A percentile compares a stretch with the other conserved stretches of the same genome.
Evolutionary conservation across 2,329 filamentous ascomycete species (phyloP).

Genomic region (Fusarium temperatum): DNA sequence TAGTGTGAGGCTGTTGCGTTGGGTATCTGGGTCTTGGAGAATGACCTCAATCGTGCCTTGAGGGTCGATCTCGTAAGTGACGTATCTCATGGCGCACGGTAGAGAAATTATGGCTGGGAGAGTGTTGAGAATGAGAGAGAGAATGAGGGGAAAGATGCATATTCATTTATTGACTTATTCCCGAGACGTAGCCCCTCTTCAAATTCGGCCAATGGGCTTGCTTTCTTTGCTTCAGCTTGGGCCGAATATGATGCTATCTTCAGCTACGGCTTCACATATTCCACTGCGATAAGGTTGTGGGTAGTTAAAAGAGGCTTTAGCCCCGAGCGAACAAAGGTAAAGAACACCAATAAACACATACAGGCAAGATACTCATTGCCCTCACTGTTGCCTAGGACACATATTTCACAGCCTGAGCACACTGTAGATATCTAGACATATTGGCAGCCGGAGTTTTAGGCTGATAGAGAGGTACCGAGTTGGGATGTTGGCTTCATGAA

Average conservation of each 20-base stretch:
- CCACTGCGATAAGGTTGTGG: too few relatives aligned
- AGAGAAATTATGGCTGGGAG: too few relatives aligned
- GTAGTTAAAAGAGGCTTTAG: too few relatives aligned
- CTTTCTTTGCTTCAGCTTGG: not conserved
- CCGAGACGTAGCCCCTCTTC: not conserved
- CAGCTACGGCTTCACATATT: not conserved
- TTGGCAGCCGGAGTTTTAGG: accelerated
- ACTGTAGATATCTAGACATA: not conserved
- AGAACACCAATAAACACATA: too few relatives aligned
- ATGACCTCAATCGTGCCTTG: not conserved
- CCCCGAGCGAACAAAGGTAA: too few relatives aligned
- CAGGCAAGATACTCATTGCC: too few relatives aligned
- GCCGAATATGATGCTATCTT: not conserved
- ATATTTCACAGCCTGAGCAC: not conserved
- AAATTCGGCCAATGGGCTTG: not conserved
- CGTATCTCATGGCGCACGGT: not conserved
- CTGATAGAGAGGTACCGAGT: not conserved
- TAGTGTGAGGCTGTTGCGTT: not conserved
- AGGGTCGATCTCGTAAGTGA: not conserved
- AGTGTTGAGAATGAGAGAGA: not conserved
- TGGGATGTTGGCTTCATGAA: not conserved
- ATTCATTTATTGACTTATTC: not conserved
- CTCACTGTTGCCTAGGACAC: too few relatives aligned
- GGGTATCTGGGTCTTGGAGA: not conserved
- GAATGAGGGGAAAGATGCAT: not conserved